Evolutionary conservation across 371 early-diverging fungal genomes (phyloP), one percentile per base, ranked within the genome.

Genomic region (Mortierella sp.): DNA sequence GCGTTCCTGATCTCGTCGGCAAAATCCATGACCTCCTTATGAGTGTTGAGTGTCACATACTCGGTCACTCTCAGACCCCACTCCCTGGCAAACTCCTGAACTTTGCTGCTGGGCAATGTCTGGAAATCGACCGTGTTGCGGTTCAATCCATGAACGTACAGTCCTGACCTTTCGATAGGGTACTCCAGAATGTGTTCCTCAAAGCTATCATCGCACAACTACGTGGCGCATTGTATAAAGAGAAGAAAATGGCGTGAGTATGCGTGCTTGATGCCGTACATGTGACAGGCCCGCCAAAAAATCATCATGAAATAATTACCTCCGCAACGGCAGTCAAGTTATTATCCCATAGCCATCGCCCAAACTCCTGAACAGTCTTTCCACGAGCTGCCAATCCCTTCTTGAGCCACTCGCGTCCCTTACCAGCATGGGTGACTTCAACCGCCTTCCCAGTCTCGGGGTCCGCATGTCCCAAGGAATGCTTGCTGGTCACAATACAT

Each of bases 121-220:
- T 91, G 83, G 37, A 98, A 92, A 26, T 88, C 89, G 2, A 89
- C 78, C 0, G 93, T 89, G 88, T 99, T 98, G 72, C 92, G 89
- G 81, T 98, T 98, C 74, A 98, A 88, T 5, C 99, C 99, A 82
- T 99, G 99, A 24, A 98, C 88, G 81, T 96, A 97, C 8, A 99
- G 91, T 0, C 99, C 99, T 43, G 96, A 88, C 61, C 87, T 82
- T 24, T 95, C 96, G 10, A 86, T 90, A 5, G 94, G 89, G 79
- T 99, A 99, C 71, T 94, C 95, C 61, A 98, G 80, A 31, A 98
- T 90, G 83, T 98, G 99, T 82, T 98, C 97, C 81, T 99, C 97
- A 88, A 99, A 99, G 5, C 90, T 92, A 82, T 99, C 98, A 86
- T 99, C 99, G 53, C 96, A 97, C 2, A 98, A 91, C 94, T 96